Percentiles rank a stretch among this genome's conserved stretches.
These are phyloP conservation scores for Musa itinerans DNA, from an alignment of 176 grass and related monocot species.

Conservation along the genomic window DNA sequence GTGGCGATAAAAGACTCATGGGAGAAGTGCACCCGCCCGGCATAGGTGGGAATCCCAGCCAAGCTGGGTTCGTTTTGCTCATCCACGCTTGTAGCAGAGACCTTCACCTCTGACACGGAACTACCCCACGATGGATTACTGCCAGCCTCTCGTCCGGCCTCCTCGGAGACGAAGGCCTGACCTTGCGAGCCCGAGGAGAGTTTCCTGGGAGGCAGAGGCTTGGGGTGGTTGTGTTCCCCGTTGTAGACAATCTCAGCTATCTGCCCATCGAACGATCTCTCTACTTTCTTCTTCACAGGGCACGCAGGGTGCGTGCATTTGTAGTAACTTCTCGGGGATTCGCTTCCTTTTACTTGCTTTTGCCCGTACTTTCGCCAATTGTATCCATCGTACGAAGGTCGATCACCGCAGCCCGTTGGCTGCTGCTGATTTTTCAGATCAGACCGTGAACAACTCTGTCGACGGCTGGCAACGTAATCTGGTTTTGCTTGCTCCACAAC, in stretches of 20 bases:
- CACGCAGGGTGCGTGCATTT: constrained; percentile 8
- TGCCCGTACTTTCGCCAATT: constrained; percentile 20
- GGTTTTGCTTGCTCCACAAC: not conserved
- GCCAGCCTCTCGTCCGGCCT: not conserved
- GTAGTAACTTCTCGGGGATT: constrained; percentile 10
- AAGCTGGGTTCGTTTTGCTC: too few species aligned
- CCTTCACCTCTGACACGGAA: not conserved
- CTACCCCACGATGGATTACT: not conserved
- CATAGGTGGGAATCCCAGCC: too few species aligned
- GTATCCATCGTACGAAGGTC: constrained; percentile 6
- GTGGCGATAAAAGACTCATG: too few species aligned
- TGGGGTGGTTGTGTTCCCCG: constrained; percentile 12
- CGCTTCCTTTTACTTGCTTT: constrained; percentile 14
- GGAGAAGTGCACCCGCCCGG: too few species aligned
- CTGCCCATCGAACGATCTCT: constrained; percentile 6
- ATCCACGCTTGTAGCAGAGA: too few species aligned
- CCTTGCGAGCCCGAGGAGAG: not conserved
- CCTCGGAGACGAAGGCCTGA: not conserved
- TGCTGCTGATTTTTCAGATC: constrained; percentile 4
- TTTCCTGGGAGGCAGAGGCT: constrained; percentile 8
- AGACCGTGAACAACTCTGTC: not conserved
- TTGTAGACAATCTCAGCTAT: constrained; percentile 15
- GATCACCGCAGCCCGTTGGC: not conserved
- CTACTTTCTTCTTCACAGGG: constrained; percentile 12
- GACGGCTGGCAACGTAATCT: not conserved